Percentiles rank a stretch among this genome's conserved stretches.
Conservation (phyloP, 1,284 basidiomycete species). For the Agaricales sp. region DNA sequence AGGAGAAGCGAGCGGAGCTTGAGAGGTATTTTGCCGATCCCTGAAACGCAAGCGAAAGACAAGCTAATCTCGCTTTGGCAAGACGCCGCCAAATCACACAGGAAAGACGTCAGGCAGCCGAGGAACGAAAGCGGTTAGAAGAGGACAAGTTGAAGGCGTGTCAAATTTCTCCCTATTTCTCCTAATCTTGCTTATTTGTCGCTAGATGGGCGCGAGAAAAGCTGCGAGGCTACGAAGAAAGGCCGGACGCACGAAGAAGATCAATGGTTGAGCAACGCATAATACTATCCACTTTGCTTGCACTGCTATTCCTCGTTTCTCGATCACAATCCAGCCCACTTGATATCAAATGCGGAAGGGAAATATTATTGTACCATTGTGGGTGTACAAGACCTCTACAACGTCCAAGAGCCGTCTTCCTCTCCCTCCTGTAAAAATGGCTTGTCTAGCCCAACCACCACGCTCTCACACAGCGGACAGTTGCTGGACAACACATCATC, state of each 20-base stretch:
- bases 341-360: too few relatives aligned
- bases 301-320: neutral
- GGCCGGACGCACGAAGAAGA: conserved; percentile 67
- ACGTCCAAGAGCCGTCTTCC: conserved; percentile 70
- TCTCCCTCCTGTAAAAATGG: conserved; percentile 81
- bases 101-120: conserved; percentile 38
- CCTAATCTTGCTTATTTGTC: conserved; percentile 5
- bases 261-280: conserved; percentile 28
- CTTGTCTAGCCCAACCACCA: conserved; percentile 76
- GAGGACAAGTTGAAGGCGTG: conserved; percentile 63
- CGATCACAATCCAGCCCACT: too few relatives aligned
- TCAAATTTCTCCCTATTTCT: conserved; percentile 7
- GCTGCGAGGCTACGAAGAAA: conserved; percentile 59
- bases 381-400: too few relatives aligned
- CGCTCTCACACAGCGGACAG: conserved; percentile 88
- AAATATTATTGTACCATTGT: too few relatives aligned
- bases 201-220: conserved; percentile 70
- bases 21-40: conserved; percentile 32
- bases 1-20: conserved; percentile 63
- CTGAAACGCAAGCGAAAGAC: too few relatives aligned
- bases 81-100: conserved; percentile 65
- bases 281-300: neutral
- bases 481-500: conserved; percentile 81
- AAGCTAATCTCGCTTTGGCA: conserved; percentile 8
- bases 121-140: conserved; percentile 60